phyloP scores from a whole-genome alignment of 495 filamentous ascomycete genomes.

The Clohesyomyces aquaticus region DNA sequence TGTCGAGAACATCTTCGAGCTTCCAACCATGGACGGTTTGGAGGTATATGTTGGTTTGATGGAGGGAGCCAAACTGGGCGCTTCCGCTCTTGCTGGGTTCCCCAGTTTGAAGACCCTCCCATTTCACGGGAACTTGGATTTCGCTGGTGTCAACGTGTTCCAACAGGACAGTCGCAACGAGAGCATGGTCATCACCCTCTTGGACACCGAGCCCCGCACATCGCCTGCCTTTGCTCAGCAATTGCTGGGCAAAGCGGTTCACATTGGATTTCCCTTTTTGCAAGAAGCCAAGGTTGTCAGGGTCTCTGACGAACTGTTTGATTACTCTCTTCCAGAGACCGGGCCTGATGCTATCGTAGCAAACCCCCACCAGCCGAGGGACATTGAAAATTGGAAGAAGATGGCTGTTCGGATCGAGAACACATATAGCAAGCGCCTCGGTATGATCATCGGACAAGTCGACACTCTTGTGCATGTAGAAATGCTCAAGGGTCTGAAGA shows the following conservation, averaged over 20 bases:
- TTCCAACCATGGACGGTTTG: conserved; percentile 88
- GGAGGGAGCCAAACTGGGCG: conserved; percentile 82
- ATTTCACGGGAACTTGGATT: conserved; percentile 75
- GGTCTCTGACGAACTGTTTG: conserved; percentile 92
- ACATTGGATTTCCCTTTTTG: conserved; percentile 94
- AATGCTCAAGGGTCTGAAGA: conserved; percentile 85
- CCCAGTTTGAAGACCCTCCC: conserved; percentile 84
- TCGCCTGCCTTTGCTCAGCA: conserved; percentile 71
- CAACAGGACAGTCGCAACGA: conserved; percentile 95
- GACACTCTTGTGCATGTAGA: conserved; percentile 90
- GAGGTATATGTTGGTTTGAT: conserved; percentile 84
- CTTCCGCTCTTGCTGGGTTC: conserved; percentile 85
- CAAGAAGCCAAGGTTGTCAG: conserved; percentile 87
- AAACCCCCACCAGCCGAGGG: conserved; percentile 72
- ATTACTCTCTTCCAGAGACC: conserved; percentile 72
- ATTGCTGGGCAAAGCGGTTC: conserved; percentile 81
- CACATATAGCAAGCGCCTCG: conserved; percentile 85
- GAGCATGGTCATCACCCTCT: conserved; percentile 88
- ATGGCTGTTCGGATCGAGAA: conserved; percentile 83
- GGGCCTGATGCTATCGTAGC: conserved; percentile 59
- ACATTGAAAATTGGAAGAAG: conserved; percentile 80
- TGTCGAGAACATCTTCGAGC: conserved; percentile 91
- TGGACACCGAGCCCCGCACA: conserved; percentile 71
- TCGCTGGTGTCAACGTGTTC: conserved; percentile 95
- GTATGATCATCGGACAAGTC: conserved; percentile 82